Evolutionary conservation across 2,329 filamentous ascomycete species (phyloP), one percentile per base, ranked within the genome.

Genomic region (Colletotrichum orbiculare): DNA sequence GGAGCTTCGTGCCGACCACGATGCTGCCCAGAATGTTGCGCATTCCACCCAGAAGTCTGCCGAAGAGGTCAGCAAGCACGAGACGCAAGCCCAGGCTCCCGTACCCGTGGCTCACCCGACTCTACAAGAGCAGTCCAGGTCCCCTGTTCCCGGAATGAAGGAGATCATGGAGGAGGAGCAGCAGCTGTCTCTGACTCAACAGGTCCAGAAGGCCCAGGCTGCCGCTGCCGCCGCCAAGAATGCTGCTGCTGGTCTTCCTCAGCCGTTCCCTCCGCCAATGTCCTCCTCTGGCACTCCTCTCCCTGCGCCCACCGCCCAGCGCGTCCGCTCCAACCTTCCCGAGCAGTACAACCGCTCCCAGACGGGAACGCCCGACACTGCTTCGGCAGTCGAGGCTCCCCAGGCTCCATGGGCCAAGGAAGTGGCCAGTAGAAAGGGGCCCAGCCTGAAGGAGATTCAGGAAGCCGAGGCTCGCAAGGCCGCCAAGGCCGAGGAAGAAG

Each of bases 371-470:
- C 94, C 92, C 2, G 87, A 89, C 47, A 79, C 81, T 12, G 74
- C 75, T 5, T 78, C 75, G 5, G 74, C 77, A 1, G 73, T 78
- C 7, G 73, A 85, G 68, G 83, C 86, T 2, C 87, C 94, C 4
- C 81, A 97, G 69, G 96, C 96, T 0, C 96, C 96, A 0, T 99
- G 96, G 96, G 96, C 96, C 6, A 96, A 96, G 76, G 94, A 98
- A 69, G 86, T 87, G 3, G 90, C 91, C 53, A 80, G 85, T 33
- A 88, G 92, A 45, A 96, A 92, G 77, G 94, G 94, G 0, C 96
- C 95, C 2, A 97, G 94, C 66, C 82, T 99, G 68, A 97, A 94
- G 79, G 94, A 99, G 74, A 99, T 99, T 33, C 96, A 99, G 76
- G 95, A 97, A 77, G 91, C 93, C 5, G 96, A 99, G 77, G 95